A percentile compares a stretch with the other conserved stretches of the same genome.
Evolutionary conservation across 441 rosid genomes (phyloP).

Genomic region (Erodium chrysanthum): DNA sequence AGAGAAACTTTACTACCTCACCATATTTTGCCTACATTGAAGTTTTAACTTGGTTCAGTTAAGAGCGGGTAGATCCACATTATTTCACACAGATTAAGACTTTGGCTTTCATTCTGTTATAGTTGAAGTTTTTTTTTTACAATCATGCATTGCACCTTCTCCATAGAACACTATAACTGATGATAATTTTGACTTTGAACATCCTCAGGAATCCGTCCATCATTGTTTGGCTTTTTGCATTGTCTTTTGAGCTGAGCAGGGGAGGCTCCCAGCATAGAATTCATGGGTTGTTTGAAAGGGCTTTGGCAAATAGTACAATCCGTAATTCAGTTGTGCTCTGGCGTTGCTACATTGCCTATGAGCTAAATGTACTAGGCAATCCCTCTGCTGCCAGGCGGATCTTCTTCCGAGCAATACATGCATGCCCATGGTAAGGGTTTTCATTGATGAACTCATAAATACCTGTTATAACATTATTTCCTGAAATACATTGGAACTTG

Average conservation of each 20-base stretch:
- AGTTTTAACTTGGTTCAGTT: no score
- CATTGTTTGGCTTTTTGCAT: constrained; percentile 63
- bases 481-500: not conserved
- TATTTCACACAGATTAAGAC: no score
- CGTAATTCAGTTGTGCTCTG: constrained; percentile 58
- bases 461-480: not conserved
- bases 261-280: constrained; percentile 64
- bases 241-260: constrained; percentile 71
- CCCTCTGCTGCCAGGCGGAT: constrained; percentile 60
- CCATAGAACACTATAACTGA: not conserved
- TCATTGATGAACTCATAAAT: constrained; percentile 7
- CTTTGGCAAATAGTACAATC: constrained; percentile 50
- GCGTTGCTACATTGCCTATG: constrained; percentile 81
- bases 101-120: not conserved
- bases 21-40: no score
- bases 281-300: constrained; percentile 81
- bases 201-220: constrained; percentile 59
- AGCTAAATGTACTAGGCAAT: constrained; percentile 46
- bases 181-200: constrained; percentile 9
- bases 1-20: no score
- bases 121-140: not conserved
- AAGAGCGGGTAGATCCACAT: no score
- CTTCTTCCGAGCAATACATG: constrained; percentile 85
- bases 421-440: constrained; percentile 75
- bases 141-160: not conserved